Evolutionary conservation across 768 basidiomycete genomes (phyloP).

Genomic region (Coprinopsis marcescibilis): DNA sequence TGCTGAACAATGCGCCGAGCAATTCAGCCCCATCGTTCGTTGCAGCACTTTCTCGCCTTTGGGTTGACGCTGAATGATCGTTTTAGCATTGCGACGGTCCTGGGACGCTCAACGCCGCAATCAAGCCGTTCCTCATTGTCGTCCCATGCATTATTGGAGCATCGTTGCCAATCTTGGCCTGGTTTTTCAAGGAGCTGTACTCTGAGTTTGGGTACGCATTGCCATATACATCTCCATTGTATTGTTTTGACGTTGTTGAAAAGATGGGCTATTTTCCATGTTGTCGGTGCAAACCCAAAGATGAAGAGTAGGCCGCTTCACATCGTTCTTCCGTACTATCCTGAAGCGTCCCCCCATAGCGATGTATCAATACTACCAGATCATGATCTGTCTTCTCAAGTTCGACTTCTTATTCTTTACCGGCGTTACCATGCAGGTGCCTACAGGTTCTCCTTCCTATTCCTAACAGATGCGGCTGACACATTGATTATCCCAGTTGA

Average conservation of each 20-base stretch:
- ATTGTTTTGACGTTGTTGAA: constrained; percentile 6
- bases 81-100: constrained; percentile 42
- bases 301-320: constrained; percentile 61
- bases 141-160: constrained; percentile 63
- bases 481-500: too few species aligned
- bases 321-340: neutral
- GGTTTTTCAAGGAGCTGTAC: constrained; percentile 66
- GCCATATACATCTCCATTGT: neutral
- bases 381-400: constrained; percentile 82
- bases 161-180: constrained; percentile 62
- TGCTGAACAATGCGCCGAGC: constrained; percentile 27
- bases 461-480: neutral
- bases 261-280: constrained; percentile 89
- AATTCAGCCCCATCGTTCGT: constrained; percentile 35
- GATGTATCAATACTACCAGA: constrained; percentile 87
- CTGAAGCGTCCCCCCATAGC: constrained; percentile 34
- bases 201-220: constrained; percentile 73
- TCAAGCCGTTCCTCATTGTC: constrained; percentile 66
- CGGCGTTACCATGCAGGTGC: constrained; percentile 84
- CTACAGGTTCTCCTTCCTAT: neutral
- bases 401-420: constrained; percentile 87
- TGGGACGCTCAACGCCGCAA: constrained; percentile 51
- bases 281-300: constrained; percentile 79
- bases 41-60: neutral
- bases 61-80: neutral